Conservation (phyloP, 2,329 filamentous ascomycete genomes). For the Endoconidiophora polonica region DNA sequence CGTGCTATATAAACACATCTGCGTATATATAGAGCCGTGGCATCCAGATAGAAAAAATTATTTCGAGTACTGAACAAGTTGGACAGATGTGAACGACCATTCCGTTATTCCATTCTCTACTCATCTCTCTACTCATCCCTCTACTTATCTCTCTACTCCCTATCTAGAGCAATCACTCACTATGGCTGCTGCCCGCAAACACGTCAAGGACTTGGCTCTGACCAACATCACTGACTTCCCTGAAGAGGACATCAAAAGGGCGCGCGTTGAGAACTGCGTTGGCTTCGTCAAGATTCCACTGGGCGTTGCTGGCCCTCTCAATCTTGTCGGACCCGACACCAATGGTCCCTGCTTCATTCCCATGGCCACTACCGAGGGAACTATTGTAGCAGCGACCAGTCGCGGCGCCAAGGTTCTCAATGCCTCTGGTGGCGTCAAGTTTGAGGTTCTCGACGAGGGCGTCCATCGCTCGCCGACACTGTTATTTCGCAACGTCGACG, state of each 20-base stretch:
- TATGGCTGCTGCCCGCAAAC: too few species aligned
- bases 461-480: neutral
- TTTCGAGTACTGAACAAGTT: too few species aligned
- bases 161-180: too few species aligned
- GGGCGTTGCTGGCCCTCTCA: constrained; percentile 3
- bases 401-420: constrained; percentile 8
- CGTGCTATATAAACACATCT: too few species aligned
- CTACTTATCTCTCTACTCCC: too few species aligned
- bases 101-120: too few species aligned
- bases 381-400: neutral
- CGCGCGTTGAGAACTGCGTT: constrained; percentile 3
- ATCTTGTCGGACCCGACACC: neutral
- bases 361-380: constrained; percentile 5
- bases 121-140: too few species aligned
- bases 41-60: too few species aligned
- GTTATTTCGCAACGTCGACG: neutral
- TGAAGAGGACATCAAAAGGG: neutral
- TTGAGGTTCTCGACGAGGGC: neutral
- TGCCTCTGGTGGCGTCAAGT: neutral
- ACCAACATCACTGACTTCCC: neutral
- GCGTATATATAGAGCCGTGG: too few species aligned
- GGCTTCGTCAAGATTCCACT: constrained; percentile 5
- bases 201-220: neutral
- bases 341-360: neutral
- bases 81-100: too few species aligned